These are phyloP conservation scores for Pythium brachiatum DNA, from an alignment of 352 stramenopile species.

Conservation along the genomic window DNA sequence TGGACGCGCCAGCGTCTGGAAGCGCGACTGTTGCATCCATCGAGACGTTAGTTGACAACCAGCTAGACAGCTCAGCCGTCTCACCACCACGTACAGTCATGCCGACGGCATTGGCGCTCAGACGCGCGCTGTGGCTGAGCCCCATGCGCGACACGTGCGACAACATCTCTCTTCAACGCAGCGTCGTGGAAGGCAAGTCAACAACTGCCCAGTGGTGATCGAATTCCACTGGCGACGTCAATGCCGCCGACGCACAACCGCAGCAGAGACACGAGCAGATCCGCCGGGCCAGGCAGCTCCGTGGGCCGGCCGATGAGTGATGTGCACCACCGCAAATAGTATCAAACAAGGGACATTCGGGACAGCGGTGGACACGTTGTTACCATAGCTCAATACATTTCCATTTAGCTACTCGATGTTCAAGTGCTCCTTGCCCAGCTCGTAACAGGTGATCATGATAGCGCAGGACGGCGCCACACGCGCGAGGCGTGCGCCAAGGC, in stretches of 20 bases:
- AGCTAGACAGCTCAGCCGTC: neutral
- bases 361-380: neutral
- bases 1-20: constrained; percentile 62
- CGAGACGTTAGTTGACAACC: neutral
- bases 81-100: constrained; percentile 1
- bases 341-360: neutral
- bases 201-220: constrained; percentile 6
- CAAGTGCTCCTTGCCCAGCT: constrained; percentile 74
- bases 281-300: neutral
- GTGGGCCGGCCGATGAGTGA: neutral
- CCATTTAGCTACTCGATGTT: constrained; percentile 42
- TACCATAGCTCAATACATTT: constrained; percentile 1
- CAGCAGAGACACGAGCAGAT: constrained; percentile 37
- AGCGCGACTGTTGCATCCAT: constrained; percentile 32
- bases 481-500: constrained; percentile 57
- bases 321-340: constrained; percentile 6
- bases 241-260: constrained; percentile 3
- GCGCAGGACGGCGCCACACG: constrained; percentile 76
- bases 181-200: constrained; percentile 23
- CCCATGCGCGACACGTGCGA: constrained; percentile 33
- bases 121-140: constrained; percentile 12
- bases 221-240: neutral
- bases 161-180: constrained; percentile 30
- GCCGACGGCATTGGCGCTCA: constrained; percentile 9
- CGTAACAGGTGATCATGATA: constrained; percentile 89